phyloP scores from a whole-genome alignment of 768 basidiomycete species.

The Mycena vulgaris region DNA sequence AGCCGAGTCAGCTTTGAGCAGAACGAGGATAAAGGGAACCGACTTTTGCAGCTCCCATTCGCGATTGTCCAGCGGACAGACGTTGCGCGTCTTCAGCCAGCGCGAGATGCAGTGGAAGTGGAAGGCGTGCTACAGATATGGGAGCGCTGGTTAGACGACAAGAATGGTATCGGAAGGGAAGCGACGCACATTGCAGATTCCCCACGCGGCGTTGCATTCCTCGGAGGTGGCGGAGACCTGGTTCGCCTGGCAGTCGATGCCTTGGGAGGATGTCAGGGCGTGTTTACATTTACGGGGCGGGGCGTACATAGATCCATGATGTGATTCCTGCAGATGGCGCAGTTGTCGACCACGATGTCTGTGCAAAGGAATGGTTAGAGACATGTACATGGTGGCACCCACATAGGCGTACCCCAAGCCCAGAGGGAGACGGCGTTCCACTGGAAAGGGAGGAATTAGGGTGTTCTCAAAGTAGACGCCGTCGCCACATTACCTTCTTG shows the following conservation, averaged over 20 bases:
- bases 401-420: constrained; percentile 88
- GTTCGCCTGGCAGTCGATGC: constrained; percentile 99
- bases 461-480: constrained; percentile 6
- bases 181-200: constrained; percentile 91
- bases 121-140: constrained; percentile 86
- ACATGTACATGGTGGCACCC: not conserved
- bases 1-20: constrained; percentile 7
- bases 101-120: constrained; percentile 99
- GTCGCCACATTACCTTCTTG: constrained; percentile 83
- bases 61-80: constrained; percentile 94
- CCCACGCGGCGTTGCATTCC: constrained; percentile 99
- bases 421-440: constrained; percentile 99
- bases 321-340: constrained; percentile 99
- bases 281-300: not conserved
- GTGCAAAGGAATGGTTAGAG: constrained; percentile 10
- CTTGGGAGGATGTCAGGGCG: constrained; percentile 56
- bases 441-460: constrained; percentile 60
- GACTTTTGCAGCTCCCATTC: constrained; percentile 98
- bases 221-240: constrained; percentile 97
- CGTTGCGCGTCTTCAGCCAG: constrained; percentile 98
- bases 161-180: not conserved
- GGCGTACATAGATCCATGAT: constrained; percentile 99
- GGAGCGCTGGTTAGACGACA: constrained; percentile 5
- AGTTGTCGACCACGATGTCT: constrained; percentile 99
- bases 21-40: constrained; percentile 46